These are phyloP conservation scores for Fagus crenata DNA, from an alignment of 306 rosid genomes.

Conservation along the genomic window DNA sequence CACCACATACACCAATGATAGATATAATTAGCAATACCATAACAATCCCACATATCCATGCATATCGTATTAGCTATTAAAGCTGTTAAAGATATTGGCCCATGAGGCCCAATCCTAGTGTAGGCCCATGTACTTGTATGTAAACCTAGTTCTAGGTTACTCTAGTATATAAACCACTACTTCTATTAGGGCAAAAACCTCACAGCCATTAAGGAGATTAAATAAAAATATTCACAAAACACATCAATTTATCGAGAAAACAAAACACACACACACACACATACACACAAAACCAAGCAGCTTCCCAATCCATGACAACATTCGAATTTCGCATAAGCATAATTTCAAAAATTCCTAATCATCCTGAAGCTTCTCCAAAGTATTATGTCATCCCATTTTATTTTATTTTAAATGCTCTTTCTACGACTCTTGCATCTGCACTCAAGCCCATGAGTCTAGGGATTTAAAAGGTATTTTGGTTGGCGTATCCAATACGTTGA, in stretches of 20 bases:
- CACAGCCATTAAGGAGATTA: background rate
- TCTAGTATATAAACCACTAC: background rate
- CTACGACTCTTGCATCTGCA: background rate
- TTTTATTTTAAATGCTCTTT: no score
- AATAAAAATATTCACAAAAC: background rate
- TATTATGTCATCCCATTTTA: background rate
- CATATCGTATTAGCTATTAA: background rate
- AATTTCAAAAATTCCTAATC: background rate
- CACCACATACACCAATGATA: constrained; percentile 10
- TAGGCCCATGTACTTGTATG: no score
- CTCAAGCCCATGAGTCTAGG: background rate
- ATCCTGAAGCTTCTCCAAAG: background rate
- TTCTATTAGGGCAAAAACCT: no score
- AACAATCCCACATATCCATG: background rate
- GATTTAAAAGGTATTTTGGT: background rate
- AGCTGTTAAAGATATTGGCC: background rate
- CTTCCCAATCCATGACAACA: no score
- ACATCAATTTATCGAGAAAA: background rate
- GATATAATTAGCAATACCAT: background rate
- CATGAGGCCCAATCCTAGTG: no score
- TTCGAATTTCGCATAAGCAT: background rate
- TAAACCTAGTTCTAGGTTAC: no score
- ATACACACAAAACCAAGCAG: background rate
- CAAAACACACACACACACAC: background rate
- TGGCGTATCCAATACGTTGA: background rate